Evolutionary conservation across 768 basidiomycete species (phyloP), one percentile per base, ranked within the genome.

Genomic region (Tylopilus vinaceipallidus): DNA sequence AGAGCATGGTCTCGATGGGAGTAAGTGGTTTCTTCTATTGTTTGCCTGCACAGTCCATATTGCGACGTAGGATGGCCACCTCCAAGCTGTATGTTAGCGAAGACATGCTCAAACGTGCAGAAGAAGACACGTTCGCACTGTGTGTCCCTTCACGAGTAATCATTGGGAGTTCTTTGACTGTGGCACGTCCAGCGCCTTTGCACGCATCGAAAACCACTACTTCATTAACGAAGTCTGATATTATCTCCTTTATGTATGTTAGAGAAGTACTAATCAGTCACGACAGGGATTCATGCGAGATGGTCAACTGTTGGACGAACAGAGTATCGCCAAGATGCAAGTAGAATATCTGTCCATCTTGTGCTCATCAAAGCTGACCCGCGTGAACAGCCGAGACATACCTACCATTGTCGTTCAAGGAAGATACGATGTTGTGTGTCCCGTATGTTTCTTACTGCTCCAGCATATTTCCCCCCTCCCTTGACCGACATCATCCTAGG

Each of bases 1-100:
- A 88, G 79, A 59, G 89, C 90, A 3, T 95, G 92, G 91, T 73
- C 86, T 17, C 88, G 86, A 64, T 95, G 90, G 89, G 93, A 95
- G 90, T 90, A 58, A 62, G 90, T 77, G 20, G 6, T 39, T 16
- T 29, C 22, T 42, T 29, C 20, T n/a, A 10, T n/a, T 30, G 32
- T 29, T 16, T 19, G n/a, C 2, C 16, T 19, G 26, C 42, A 2
- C 29, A 41, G 13, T 33, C 14, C 17, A 49, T 35, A 41, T 22
- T 44, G 37, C 30, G 10, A 48, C 16, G 8, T 22, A 94, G 90
- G 68, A 93, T 95, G 91, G 73, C 76, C 32, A 95, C 93, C 4
- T 87, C 84, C 3, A 84, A 81, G 60, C 72, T 95, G 24, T 74
- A 75, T 46, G 78, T 91, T 16, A 87, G 89, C 58, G 82, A 82